Evolutionary conservation across 352 stramenopile species (phyloP), one percentile per base, ranked within the genome.

Genomic region (Phytophthora sp.): DNA sequence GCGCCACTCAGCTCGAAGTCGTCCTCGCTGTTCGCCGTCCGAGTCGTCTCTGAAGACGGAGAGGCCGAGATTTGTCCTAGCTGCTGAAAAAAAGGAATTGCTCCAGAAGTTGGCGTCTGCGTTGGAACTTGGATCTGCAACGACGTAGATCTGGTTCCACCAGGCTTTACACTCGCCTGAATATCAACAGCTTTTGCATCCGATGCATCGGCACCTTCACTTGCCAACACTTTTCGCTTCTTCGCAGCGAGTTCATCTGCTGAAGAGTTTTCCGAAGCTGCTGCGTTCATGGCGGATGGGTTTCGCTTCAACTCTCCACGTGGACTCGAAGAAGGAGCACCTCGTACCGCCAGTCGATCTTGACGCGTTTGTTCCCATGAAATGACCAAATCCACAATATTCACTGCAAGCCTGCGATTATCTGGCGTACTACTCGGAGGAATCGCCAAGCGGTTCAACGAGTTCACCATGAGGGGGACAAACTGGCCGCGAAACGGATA

Each of bases 401-500:
- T 92, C 0, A 99, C 85, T 7, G 94, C 88, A 33, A 99, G 84
- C 21, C 91, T 73, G 18, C 92, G 84, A 60, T 98, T 98, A 66
- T 99, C 96, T 18, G 90, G 78, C 16, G 92, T 90, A 61, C 82
- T 94, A 71, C 94, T 99, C 2, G 92, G 93, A 33, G 95, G 94
- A 30, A 99, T 93, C n/a, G 95, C 96, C 29, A 99, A 72, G 20
- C 93, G 88, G 47, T 96, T 98, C 13, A 99, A 74, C 33, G 92
- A 98, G 53, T 98, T 98, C 7, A 98, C 89, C 93, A 99, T 98
- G 7, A 98, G 89, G 24, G 93, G 86, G 18, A 99, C 85, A 73
- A 99, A 98, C 54, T 98, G 86, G 31, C 77, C 81, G 31, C 95
- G 89, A 69, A 98, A 96, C 16, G 80, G 79, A 63, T 94, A 96